Base-by-base conservation (phyloP, 179 eudicot genomes). In the Spergularia azorica region DNA sequence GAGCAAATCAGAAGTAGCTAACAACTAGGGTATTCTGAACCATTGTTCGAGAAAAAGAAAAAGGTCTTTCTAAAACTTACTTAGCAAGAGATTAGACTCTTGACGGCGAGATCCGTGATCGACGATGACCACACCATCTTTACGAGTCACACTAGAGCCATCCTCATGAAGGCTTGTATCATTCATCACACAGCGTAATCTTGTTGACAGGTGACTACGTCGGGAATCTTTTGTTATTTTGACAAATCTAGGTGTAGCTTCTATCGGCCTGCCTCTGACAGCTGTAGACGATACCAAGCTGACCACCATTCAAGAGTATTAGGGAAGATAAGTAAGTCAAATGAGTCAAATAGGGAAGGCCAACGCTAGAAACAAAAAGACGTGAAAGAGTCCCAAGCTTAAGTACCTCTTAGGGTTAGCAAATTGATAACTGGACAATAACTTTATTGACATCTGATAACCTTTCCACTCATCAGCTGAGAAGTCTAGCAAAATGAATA, bases 51-150 rank as follows among this genome's bases (percentile, higher is more conserved):
- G 3, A 21, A 48, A 62, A 26, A 41, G 20, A 32, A 55, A 46
- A 55, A 8, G 57, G 17, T 20, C 7, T 9, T 18, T 17, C 52
- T 67, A 65, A 36, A 69, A 52, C 67, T 83, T 83, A 95, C 99
- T 88, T 18, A 95, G 92, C 88, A 91, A 84, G 57, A 95, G 87
- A 82, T 95, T 95, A 59, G 97, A 93, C 79, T 95, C 91, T 62
- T 89, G 87, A 63, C 97, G 88, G 15, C 95, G 97, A 39, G 99
- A 95, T 52, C 99, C 99, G 82, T 95, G 99, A 78, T 95, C 99
- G 41, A 93, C 97, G 58, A 95, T 90, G 76, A 93, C 87, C 51
- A 95, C 83, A 36, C 94, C 97, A 83, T 95, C 97, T 72, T 79
- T 82, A 61, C 84, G 82, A 52, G 84, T 89, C 50, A 91, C 79